These are phyloP conservation scores for Chrysanthemum makinoi DNA, from an alignment of 129 eudicot species.

Conservation along the genomic window DNA sequence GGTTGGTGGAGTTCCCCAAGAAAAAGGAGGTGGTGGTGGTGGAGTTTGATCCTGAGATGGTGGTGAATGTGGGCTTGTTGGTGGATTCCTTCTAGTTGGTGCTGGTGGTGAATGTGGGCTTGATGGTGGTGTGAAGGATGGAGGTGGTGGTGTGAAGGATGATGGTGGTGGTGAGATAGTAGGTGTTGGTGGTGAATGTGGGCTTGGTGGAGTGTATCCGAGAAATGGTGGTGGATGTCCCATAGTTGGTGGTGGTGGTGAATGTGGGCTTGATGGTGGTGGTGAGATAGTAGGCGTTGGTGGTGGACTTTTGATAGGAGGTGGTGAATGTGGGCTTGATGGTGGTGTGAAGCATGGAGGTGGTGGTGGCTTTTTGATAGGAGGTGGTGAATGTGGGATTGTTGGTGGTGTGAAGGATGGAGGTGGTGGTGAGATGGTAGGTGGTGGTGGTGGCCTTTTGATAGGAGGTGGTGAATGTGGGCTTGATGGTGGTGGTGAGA, in stretches of 20 bases:
- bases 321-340: conserved; percentile 6
- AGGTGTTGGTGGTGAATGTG: background rate
- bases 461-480: background rate
- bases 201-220: too few species aligned
- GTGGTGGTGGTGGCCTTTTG: too few species aligned
- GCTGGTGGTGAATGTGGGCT: background rate
- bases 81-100: background rate
- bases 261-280: background rate
- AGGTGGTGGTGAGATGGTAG: too few species aligned
- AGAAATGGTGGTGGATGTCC: too few species aligned
- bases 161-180: background rate
- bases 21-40: conserved; percentile 4
- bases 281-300: background rate
- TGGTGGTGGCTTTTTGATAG: background rate
- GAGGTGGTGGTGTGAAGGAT: background rate
- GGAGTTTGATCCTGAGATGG: conserved; percentile 1
- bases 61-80: background rate
- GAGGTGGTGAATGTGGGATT: background rate
- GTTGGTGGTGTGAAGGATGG: too few species aligned
- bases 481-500: background rate
- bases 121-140: background rate
- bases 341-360: background rate
- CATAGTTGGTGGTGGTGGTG: too few species aligned
- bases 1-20: conserved; percentile 5
- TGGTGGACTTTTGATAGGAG: background rate